Evolutionary conservation across 495 filamentous ascomycete genomes (phyloP), one percentile per base, ranked within the genome.

Genomic region (Cercophora samala): DNA sequence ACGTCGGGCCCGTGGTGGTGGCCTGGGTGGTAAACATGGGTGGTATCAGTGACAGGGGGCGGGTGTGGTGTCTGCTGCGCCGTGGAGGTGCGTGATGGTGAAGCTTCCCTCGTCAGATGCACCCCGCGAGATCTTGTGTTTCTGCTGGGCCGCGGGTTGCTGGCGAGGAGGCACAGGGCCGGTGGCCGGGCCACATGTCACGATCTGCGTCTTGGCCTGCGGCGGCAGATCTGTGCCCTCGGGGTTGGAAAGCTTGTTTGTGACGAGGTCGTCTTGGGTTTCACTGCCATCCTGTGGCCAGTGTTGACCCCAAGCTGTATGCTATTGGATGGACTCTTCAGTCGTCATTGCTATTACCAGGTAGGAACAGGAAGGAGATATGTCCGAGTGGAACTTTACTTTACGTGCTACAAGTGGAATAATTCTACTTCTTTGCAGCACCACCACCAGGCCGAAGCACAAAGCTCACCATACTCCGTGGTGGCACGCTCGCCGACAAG

Each of bases 391-490:
- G n/a, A n/a, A n/a, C n/a, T n/a, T n/a, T n/a, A n/a, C n/a, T n/a
- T n/a, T n/a, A n/a, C n/a, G n/a, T n/a, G n/a, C n/a, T n/a, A n/a
- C n/a, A n/a, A n/a, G n/a, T n/a, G n/a, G n/a, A n/a, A n/a, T n/a
- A n/a, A n/a, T n/a, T n/a, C 13, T 46, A 46, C 11, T 46, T 8
- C 13, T 46, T 46, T 46, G 37, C 37, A n/a, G n/a, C n/a, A 32
- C 29, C 11, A 9, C 37, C 15, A 17, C 5, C 37, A 46, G 60
- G 60, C 6, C 26, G 29, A 25, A 62, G 21, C 60, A 62, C 60
- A 62, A 62, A 62, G 13, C 25, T 62, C 13, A 62, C 60, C 60
- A 62, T 62, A 13, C 60, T 62, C 19, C 60, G 29, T n/a, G 24
- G 26, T 24, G 60, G 60, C 60, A 62, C 60, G 18, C 60, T 62